Evolutionary conservation across 163 green algal species (phyloP), one percentile per base, ranked within the genome.

Genomic region (Chlamydomonas reinhardtii): DNA sequence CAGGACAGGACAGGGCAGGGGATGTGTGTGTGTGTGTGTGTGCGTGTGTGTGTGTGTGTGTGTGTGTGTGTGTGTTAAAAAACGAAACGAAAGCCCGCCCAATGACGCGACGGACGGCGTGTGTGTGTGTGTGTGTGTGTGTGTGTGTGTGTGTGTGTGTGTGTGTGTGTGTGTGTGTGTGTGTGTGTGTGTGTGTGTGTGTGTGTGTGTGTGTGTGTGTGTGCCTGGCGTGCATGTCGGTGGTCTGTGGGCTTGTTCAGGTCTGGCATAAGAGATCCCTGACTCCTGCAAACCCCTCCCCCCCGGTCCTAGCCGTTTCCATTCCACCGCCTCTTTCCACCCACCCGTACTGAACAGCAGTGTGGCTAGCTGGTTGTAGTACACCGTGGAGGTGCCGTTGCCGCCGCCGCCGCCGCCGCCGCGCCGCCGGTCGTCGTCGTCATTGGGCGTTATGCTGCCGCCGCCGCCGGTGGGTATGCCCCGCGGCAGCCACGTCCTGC

Each of bases 301-400:
- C 25, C 17, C 17, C 59, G 31, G 1, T 11, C 17, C 5, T 31
- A 19, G 34, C 34, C 69, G 15, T 1, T n/a, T 48, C 16, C 73
- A n/a, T 16, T 17, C 73, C 1, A 0, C 29, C 73, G 8, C 71
- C 39, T 1, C 12, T n/a, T n/a, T n/a, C n/a, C n/a, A n/a, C 87
- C 29, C 80, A 94, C 94, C 94, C 70, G 95, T 96, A 22, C 94
- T 94, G 74, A 93, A 94, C 88, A 98, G 95, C 43, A 98, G 91
- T 2, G 95, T 98, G 32, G 96, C 96, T 73, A 98, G 91, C 89
- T 97, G 94, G 90, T 98, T 98, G 93, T 98, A 98, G 25, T 88
- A 92, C 32, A 95, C 92, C 4, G 87, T 85, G 34, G 73, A 35
- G 43, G 83, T 91, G 15, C n/a, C 74, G 75, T 91, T 92, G 62